Conservation (phyloP, 805 yeast genomes). For the Candida schatavii region DNA sequence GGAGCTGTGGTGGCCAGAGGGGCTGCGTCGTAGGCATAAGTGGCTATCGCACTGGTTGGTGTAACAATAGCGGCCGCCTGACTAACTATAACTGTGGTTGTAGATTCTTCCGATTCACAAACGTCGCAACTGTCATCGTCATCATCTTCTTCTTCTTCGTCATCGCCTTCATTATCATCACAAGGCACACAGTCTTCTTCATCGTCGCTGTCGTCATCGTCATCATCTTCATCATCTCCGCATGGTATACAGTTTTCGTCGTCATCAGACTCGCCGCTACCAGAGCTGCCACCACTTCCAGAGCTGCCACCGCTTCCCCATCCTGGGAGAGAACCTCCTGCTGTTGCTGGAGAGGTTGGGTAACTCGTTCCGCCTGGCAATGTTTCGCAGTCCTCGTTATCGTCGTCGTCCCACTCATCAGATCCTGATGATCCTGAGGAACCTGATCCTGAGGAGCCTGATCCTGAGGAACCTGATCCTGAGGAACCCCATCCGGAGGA, state of each 20-base stretch:
- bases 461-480: slow-evolving; percentile 6
- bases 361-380: not conserved
- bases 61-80: slow-evolving; percentile 2
- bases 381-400: not conserved
- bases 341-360: not conserved
- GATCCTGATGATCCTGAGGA: slow-evolving; percentile 12
- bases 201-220: slow-evolving; percentile 11
- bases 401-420: slow-evolving; percentile 10
- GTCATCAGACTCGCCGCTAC: not conserved
- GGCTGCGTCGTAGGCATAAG: slow-evolving; percentile 1
- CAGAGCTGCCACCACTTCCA: not conserved
- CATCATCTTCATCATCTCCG: slow-evolving; percentile 13
- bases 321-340: slow-evolving; percentile 5
- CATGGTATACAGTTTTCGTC: slow-evolving; percentile 3
- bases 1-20: not conserved
- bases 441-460: slow-evolving; percentile 6
- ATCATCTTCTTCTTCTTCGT: slow-evolving; percentile 12
- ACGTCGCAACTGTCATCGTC: slow-evolving; percentile 11
- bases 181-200: slow-evolving; percentile 5
- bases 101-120: not conserved
- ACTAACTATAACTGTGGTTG: not conserved
- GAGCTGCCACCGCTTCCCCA: slow-evolving; percentile 4
- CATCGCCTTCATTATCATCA: slow-evolving; percentile 12
- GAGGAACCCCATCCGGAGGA: slow-evolving; percentile 3
- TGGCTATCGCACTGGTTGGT: not conserved